Evolutionary conservation across 805 yeast species (phyloP).

Genomic region (Alloascoidea africana): DNA sequence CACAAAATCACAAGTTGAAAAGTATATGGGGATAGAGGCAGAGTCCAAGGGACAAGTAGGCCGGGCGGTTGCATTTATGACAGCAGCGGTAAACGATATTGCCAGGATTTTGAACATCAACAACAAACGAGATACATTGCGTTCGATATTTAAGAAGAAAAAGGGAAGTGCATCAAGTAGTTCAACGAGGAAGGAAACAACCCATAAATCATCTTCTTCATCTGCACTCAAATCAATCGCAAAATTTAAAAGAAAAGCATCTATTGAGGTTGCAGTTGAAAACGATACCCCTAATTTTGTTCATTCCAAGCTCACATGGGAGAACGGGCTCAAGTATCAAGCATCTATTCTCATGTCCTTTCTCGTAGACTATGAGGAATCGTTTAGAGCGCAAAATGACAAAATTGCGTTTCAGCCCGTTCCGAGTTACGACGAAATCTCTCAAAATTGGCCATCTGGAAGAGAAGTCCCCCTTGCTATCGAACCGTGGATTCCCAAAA

Average conservation of each 20-base stretch:
- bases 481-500: slow-evolving; percentile 14
- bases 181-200: background rate
- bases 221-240: background rate
- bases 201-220: too few relatives aligned
- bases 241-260: background rate
- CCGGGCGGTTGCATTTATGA: background rate
- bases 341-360: background rate
- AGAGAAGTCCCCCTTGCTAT: slow-evolving; percentile 14
- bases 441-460: slow-evolving; percentile 18
- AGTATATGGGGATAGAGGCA: background rate
- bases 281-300: background rate
- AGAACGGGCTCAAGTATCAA: background rate
- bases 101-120: background rate
- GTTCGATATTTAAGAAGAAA: background rate
- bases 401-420: slow-evolving; percentile 16
- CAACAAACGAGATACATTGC: background rate
- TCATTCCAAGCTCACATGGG: background rate
- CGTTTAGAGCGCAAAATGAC: slow-evolving; percentile 12
- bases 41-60: background rate
- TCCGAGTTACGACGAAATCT: slow-evolving; percentile 13
- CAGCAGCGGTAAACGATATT: background rate
- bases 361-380: background rate
- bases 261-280: too few relatives aligned
- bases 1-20: background rate
- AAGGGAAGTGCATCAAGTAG: background rate